A percentile compares a stretch with the other conserved stretches of the same genome.
Conservation (phyloP, 352 stramenopile species). For the Pythium plurisporium region DNA sequence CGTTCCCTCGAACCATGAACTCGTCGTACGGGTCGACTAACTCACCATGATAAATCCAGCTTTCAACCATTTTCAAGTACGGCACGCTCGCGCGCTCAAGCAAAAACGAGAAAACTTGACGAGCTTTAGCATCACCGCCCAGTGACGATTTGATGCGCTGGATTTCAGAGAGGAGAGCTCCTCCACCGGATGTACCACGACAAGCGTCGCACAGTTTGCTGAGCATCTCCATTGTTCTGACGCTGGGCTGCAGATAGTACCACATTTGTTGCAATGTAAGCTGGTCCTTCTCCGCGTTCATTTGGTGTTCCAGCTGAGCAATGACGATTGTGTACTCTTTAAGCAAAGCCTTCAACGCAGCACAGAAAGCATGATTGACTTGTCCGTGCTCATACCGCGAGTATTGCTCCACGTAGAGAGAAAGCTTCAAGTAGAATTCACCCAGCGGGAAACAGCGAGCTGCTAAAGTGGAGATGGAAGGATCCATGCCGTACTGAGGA, state of each 20-base stretch:
- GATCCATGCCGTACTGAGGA: slow-evolving; percentile 74
- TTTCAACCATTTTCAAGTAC: slow-evolving; percentile 89
- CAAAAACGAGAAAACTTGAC: slow-evolving; percentile 77
- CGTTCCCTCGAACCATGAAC: slow-evolving; percentile 87
- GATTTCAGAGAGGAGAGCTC: slow-evolving; percentile 89
- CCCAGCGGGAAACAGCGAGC: slow-evolving; percentile 64
- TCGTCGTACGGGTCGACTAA: slow-evolving; percentile 90
- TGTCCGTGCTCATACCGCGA: slow-evolving; percentile 90
- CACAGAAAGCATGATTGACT: slow-evolving; percentile 93
- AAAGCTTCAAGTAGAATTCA: slow-evolving; percentile 76
- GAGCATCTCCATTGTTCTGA: slow-evolving; percentile 92
- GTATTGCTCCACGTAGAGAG: slow-evolving; percentile 74
- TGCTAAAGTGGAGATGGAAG: slow-evolving; percentile 66
- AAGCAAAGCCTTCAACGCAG: slow-evolving; percentile 87
- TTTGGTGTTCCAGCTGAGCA: slow-evolving; percentile 84
- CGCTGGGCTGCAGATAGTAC: slow-evolving; percentile 89
- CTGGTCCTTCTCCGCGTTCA: slow-evolving; percentile 30
- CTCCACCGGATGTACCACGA: slow-evolving; percentile 74
- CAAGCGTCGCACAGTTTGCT: slow-evolving; percentile 76
- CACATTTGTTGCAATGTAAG: slow-evolving; percentile 91
- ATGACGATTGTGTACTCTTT: slow-evolving; percentile 94
- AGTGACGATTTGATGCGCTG: slow-evolving; percentile 77
- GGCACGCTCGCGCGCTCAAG: slow-evolving; percentile 79
- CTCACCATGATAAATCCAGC: slow-evolving; percentile 89
- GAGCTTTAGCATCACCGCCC: slow-evolving; percentile 73